Base-by-base conservation (phyloP, 1,284 basidiomycete genomes). In the Xanthoconium separans region DNA sequence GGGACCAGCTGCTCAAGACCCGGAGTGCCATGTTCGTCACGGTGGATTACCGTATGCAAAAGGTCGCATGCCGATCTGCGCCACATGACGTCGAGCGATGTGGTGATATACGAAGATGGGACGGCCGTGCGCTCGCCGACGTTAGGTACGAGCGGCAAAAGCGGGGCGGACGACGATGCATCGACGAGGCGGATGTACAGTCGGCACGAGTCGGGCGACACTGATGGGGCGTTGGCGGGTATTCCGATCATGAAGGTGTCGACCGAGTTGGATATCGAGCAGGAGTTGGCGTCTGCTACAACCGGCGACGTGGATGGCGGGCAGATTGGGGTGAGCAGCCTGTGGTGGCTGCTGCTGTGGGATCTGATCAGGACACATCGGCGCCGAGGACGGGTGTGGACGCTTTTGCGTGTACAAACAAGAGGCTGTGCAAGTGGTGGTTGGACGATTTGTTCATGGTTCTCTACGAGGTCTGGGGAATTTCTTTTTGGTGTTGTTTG, bases 361-460 rank as follows among this genome's bases (percentile, higher is more conserved):
- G n/a, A n/a, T n/a, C 36, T 79, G 31, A 29, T 0, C 29, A 75
- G 29, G 80, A 77, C 39, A 72, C 75, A 13, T 71, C 79, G 11
- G 62, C 67, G 11, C 59, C 72, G 74, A 80, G n/a, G n/a, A n/a
- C n/a, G n/a, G n/a, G n/a, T n/a, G n/a, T n/a, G 58, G 87, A 90
- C 55, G 77, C 88, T 4, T 93, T 93, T 66, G 92, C 94, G 33
- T 98, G 99, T 73, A 94, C 86, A 65, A 97, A 95, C 72, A 99
- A 99, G 77, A 81, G 96, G 34, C 75, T 99, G 31, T 99, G 97
- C 70, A 97, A 99, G 70, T 81, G 96, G 47, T 99, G 97, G 96
- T 79, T 99, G 50, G 96, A 98, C 70, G 99, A 99, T 65, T 73
- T 99, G 53, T 99, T 99, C 76, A 95, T 99, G 93, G 95, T 98